Base-by-base conservation (phyloP, 2,329 filamentous ascomycete species). In the Ophiostoma tasmaniense region DNA sequence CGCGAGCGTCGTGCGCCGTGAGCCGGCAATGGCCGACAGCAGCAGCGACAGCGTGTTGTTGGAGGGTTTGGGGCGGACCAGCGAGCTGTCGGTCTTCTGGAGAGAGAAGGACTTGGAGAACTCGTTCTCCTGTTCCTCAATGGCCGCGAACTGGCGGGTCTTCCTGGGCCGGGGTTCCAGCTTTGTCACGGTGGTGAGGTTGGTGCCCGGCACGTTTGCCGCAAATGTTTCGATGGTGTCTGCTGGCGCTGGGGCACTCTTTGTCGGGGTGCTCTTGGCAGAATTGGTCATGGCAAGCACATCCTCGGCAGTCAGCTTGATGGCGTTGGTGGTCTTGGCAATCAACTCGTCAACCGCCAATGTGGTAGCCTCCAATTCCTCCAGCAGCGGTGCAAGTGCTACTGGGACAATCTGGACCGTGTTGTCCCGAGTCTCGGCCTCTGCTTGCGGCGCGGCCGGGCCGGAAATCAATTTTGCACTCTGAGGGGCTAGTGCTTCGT, bases 11-110 rank as follows among this genome's bases (percentile, higher is more conserved):
- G 86, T 85, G 67, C 85, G 83, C 67, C 85, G 84, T 39, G 88
- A 83, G 39, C 85, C 82, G 14, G 83, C 79, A 67, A 92, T 85
- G 7, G 89, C 84, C 64, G 86, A 81, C 59, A 96, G 78, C 25
- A 96, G 76, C 62, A 96, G 77, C 0, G 89, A 89, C 1, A 99
- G 83, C 2, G 84, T 83, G 73, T 88, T 88, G 52, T 78, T 79
- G 25, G 82, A 81, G 1, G 86, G 85, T 39, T 14, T 25, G 1
- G 64, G 35, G 7, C 22, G 37, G n/a, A 45, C 1, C 2, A 39
- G 75, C 69, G 67, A 52, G 37, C 11, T 28, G 64, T 55, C 42
- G 17, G 37, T 35, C 11, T 28, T 20, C 64, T 69, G 33, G 11
- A 22, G 35, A 6, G 22, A 7, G 14, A 65, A 39, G 1, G 64